Conservation (phyloP, 257 asterid genomes). For the Mitragyna speciosa region DNA sequence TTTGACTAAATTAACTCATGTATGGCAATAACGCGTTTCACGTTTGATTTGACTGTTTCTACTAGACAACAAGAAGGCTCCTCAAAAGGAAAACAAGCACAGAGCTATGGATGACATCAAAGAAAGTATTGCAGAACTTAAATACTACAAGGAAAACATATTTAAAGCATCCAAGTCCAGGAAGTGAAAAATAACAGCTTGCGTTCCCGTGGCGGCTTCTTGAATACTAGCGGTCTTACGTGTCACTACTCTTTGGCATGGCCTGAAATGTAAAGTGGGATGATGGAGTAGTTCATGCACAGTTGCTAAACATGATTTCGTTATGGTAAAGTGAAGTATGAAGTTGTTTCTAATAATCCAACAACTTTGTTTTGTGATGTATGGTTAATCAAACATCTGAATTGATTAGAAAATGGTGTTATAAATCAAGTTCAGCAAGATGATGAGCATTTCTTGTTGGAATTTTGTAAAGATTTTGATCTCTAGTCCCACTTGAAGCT, state of each 20-base stretch:
- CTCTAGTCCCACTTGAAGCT: no score
- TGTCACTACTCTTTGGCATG: not conserved
- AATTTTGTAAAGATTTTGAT: no score
- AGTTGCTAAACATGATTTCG: not conserved
- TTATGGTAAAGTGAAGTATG: not conserved
- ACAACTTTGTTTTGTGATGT: not conserved
- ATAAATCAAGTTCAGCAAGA: not conserved
- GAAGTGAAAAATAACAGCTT: conserved; percentile 29
- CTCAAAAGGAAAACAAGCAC: conserved; percentile 75
- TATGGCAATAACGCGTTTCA: not conserved
- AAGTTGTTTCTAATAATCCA: not conserved
- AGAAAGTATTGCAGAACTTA: conserved; percentile 87
- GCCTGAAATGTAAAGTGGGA: not conserved
- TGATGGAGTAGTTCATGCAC: not conserved
- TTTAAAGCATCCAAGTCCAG: conserved; percentile 53
- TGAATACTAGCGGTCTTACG: not conserved
- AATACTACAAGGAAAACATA: conserved; percentile 71
- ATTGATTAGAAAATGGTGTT: not conserved
- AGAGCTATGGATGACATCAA: conserved; percentile 91
- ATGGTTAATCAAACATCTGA: not conserved
- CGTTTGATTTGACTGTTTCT: conserved; percentile 12
- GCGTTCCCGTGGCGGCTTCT: not conserved
- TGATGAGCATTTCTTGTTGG: not conserved
- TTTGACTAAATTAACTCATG: not conserved
- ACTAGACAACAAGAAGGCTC: conserved; percentile 70